Conservation (phyloP, 176 grass and related monocot species). For the Urochloa ruziziensis region DNA sequence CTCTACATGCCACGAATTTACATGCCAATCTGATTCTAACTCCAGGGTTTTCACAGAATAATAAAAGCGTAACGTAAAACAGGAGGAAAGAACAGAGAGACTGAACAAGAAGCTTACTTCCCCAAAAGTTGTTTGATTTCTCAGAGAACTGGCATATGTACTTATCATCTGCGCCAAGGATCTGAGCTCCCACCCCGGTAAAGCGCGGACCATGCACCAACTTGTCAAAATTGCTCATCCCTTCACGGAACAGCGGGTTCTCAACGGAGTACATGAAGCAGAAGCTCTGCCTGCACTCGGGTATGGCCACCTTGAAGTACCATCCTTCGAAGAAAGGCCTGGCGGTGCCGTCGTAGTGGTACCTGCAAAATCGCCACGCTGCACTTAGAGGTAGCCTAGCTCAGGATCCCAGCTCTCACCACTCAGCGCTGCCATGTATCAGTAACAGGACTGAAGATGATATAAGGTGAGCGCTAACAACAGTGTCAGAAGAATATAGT, state of each 20-base stretch:
- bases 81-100: not conserved
- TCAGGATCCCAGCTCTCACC: not conserved
- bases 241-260: constrained; percentile 76
- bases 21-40: not conserved
- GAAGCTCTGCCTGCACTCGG: constrained; percentile 69
- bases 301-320: constrained; percentile 96
- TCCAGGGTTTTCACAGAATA: constrained; percentile 10
- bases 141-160: constrained; percentile 89
- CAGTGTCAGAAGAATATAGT: not conserved
- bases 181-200: constrained; percentile 83
- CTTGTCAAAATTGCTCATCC: constrained; percentile 60
- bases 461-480: not conserved
- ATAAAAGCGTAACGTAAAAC: constrained; percentile 7
- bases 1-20: not conserved
- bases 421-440: not conserved
- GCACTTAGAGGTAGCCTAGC: not conserved
- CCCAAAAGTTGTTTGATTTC: constrained; percentile 95
- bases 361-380: constrained; percentile 41
- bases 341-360: constrained; percentile 78
- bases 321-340: constrained; percentile 84
- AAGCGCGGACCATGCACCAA: constrained; percentile 53
- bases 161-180: constrained; percentile 85
- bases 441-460: not conserved
- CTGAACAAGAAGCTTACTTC: constrained; percentile 59
- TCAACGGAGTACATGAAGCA: constrained; percentile 97